These are phyloP conservation scores for Pterula multifida DNA, from an alignment of 1,284 basidiomycete species.

Conservation along the genomic window DNA sequence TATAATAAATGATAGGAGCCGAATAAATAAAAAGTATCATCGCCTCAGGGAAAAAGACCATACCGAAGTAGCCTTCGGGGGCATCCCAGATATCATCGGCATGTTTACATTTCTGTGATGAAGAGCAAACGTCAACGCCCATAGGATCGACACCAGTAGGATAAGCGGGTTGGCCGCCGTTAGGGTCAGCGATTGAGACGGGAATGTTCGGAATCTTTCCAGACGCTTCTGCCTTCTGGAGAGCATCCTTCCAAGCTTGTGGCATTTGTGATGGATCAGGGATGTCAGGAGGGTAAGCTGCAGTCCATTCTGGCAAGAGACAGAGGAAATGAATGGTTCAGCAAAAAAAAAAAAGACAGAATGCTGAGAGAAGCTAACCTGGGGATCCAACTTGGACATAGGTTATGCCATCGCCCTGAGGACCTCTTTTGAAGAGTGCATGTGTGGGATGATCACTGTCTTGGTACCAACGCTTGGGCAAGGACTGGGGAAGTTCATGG, in stretches of 20 bases:
- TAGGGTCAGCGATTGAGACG: slow-evolving; percentile 23
- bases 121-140: slow-evolving; percentile 47
- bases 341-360: not conserved
- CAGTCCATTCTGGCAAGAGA: slow-evolving; percentile 39
- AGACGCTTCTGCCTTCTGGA: slow-evolving; percentile 48
- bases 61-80: slow-evolving; percentile 43
- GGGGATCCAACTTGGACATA: slow-evolving; percentile 48
- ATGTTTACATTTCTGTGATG: slow-evolving; percentile 50
- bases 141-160: slow-evolving; percentile 40
- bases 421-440: slow-evolving; percentile 41
- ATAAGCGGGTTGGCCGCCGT: slow-evolving; percentile 38
- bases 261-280: slow-evolving; percentile 33
- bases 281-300: slow-evolving; percentile 30
- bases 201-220: slow-evolving; percentile 68
- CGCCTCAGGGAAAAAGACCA: not conserved
- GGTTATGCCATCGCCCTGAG: slow-evolving; percentile 24
- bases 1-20: not conserved
- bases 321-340: not conserved
- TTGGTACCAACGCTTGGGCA: slow-evolving; percentile 47
- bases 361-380: slow-evolving; percentile 23
- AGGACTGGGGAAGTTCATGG: slow-evolving; percentile 18
- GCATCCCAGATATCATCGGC: slow-evolving; percentile 60
- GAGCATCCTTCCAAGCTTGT: slow-evolving; percentile 52
- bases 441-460: slow-evolving; percentile 42
- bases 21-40: not conserved